A percentile compares a stretch with the other conserved stretches of the same genome.
These are phyloP conservation scores for Erodium maritimum DNA, from an alignment of 345 rosid genomes.

Conservation along the genomic window DNA sequence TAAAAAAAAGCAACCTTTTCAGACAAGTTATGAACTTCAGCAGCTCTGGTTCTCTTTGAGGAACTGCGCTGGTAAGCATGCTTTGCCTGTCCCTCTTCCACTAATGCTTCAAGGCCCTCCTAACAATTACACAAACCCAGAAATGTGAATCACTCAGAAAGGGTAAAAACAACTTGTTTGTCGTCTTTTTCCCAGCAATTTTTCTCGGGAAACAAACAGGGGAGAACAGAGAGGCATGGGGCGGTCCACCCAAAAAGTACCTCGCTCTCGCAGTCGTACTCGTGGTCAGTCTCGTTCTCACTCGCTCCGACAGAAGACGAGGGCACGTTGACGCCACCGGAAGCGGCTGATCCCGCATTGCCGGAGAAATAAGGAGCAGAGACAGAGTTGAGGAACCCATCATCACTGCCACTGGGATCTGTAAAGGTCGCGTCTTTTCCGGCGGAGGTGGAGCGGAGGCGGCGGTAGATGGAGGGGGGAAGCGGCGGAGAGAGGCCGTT, in stretches of 20 bases:
- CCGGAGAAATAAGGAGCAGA: conserved; percentile 19
- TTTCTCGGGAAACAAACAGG: conserved; percentile 5
- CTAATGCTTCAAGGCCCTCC: conserved; percentile 60
- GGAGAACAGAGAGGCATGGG: not conserved
- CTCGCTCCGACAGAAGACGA: conserved; percentile 42
- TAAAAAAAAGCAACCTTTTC: conserved; percentile 50
- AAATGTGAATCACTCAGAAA: not conserved
- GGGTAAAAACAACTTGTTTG: not conserved
- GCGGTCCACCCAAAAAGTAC: conserved; percentile 19
- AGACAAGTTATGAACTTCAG: conserved; percentile 92
- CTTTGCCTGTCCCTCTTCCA: conserved; percentile 40
- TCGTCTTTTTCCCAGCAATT: not conserved
- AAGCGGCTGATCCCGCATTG: conserved; percentile 11
- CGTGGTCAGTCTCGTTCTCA: conserved; percentile 47
- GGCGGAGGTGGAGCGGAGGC: conserved; percentile 4
- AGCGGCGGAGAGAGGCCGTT: conserved; percentile 9
- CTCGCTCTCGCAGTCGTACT: conserved; percentile 77
- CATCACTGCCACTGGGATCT: conserved; percentile 18
- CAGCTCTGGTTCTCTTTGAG: conserved; percentile 86
- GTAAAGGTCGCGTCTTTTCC: not conserved
- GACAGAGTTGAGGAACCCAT: conserved; percentile 12
- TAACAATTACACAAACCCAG: conserved; percentile 7
- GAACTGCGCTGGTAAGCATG: conserved; percentile 40
- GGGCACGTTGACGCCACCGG: conserved; percentile 21
- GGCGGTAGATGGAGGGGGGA: conserved; percentile 10